phyloP scores from a whole-genome alignment of 495 filamentous ascomycete species.

The Aspergillus sclerotioniger region DNA sequence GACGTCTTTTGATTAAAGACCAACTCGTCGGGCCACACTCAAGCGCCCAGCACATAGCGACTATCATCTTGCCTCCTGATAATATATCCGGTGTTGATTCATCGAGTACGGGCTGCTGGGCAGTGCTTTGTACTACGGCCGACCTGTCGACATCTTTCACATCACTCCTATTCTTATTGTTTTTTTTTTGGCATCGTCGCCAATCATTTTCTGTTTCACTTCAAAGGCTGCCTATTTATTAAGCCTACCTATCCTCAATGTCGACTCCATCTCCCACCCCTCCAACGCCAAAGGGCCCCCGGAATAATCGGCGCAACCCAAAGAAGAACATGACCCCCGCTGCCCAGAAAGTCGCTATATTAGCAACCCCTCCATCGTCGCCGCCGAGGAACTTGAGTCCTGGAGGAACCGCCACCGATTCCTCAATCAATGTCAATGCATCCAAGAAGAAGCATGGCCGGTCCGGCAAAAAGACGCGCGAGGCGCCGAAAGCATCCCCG shows the following conservation, averaged over 20 bases:
- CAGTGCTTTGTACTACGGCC: constrained; percentile 27
- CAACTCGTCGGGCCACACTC: constrained; percentile 9
- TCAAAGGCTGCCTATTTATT: constrained; percentile 48
- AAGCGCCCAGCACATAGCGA: constrained; percentile 1
- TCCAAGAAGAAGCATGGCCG: constrained; percentile 42
- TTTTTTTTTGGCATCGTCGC: constrained; percentile 9
- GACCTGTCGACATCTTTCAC: constrained; percentile 15
- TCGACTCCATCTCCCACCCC: constrained; percentile 41
- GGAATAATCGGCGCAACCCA: constrained; percentile 36
- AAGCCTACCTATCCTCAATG: constrained; percentile 43
- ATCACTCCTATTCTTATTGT: constrained; percentile 19
- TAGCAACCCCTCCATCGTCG: constrained; percentile 47
- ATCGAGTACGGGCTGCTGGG: constrained; percentile 35
- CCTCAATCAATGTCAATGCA: constrained; percentile 28
- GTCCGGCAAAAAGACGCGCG: constrained; percentile 38
- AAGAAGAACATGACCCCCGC: constrained; percentile 38
- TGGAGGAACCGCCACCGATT: constrained; percentile 31
- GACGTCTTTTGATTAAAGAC: constrained; percentile 15
- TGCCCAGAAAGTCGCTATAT: constrained; percentile 26
- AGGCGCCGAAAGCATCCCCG: constrained; percentile 29
- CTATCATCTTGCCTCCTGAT: constrained; percentile 14
- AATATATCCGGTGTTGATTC: constrained; percentile 17
- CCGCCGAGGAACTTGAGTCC: constrained; percentile 41
- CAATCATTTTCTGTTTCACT: constrained; percentile 20
- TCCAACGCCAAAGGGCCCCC: constrained; percentile 39